Percentiles rank a stretch among this genome's conserved stretches.
These are phyloP conservation scores for Capillidium rhysosporum DNA, from an alignment of 371 early-diverging fungal genomes.

Conservation along the genomic window DNA sequence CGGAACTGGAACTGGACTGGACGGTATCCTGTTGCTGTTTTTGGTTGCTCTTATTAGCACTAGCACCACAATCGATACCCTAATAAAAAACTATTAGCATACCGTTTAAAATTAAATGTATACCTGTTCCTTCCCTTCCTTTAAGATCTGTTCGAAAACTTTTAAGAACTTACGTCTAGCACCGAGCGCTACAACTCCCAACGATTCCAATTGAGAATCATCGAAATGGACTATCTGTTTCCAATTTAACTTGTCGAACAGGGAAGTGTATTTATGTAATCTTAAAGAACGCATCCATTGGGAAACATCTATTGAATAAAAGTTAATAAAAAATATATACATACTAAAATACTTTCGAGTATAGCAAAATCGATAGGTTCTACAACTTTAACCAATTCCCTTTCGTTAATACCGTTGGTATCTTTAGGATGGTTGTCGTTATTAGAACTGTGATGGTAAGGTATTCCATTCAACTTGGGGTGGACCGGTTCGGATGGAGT, in stretches of 20 bases:
- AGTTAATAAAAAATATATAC: background rate
- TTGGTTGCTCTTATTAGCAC: too few relatives aligned
- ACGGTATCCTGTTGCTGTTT: too few relatives aligned
- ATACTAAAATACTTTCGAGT: conserved; percentile 1
- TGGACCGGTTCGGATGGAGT: background rate
- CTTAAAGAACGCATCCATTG: conserved; percentile 77
- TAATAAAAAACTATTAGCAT: too few relatives aligned
- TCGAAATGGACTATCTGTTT: conserved; percentile 61
- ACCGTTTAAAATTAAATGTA: background rate
- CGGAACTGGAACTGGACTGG: too few relatives aligned
- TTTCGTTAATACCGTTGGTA: too few relatives aligned
- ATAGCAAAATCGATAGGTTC: conserved; percentile 6
- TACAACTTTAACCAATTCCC: background rate
- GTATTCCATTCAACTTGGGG: background rate
- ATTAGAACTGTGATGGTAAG: too few relatives aligned
- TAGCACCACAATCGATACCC: too few relatives aligned
- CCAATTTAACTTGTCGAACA: conserved; percentile 76
- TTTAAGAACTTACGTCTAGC: conserved; percentile 88
- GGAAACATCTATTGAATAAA: conserved; percentile 44
- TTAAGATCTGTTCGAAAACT: conserved; percentile 77
- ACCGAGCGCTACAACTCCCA: conserved; percentile 86
- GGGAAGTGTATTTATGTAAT: conserved; percentile 83
- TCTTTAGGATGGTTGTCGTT: background rate
- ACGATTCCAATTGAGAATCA: conserved; percentile 59
- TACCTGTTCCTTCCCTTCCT: conserved; percentile 13